Evolutionary conservation across 345 rosid species (phyloP).

Genomic region (Linum tenue): DNA sequence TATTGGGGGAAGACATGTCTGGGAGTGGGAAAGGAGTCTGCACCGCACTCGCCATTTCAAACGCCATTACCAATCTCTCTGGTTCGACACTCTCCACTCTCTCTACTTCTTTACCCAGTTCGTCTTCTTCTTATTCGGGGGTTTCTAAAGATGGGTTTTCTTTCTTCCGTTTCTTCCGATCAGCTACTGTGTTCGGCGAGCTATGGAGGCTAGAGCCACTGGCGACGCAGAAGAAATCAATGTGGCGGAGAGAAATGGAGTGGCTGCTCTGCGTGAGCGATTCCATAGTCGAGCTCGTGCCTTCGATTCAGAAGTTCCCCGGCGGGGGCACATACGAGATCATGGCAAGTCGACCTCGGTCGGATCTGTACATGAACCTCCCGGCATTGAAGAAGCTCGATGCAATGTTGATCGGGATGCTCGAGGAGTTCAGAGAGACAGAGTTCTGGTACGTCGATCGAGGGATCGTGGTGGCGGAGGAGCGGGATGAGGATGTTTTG

Average conservation of each 20-base stretch:
- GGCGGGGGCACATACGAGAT: constrained; percentile 91
- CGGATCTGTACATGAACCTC: constrained; percentile 77
- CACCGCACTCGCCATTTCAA: constrained; percentile 93
- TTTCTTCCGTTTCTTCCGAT: constrained; percentile 1
- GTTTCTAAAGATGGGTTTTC: not conserved
- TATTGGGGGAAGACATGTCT: constrained; percentile 97
- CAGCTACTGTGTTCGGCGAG: constrained; percentile 95
- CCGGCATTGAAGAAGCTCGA: constrained; percentile 98
- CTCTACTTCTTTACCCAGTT: not conserved
- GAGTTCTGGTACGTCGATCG: constrained; percentile 95
- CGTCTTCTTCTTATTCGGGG: not conserved
- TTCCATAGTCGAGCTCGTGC: constrained; percentile 92
- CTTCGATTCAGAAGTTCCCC: constrained; percentile 81
- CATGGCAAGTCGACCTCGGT: constrained; percentile 80
- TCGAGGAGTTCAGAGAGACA: constrained; percentile 58
- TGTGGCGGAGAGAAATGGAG: constrained; percentile 96
- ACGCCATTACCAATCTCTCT: constrained; percentile 96
- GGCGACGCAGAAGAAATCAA: constrained; percentile 66
- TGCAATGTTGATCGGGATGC: constrained; percentile 72
- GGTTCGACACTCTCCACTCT: constrained; percentile 32
- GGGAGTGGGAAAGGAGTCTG: constrained; percentile 99
- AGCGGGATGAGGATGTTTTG: constrained; percentile 38
- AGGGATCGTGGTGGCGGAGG: constrained; percentile 66
- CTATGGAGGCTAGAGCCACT: constrained; percentile 94
- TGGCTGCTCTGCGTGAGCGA: constrained; percentile 92